Base-by-base conservation (phyloP, 108 stramenopile genomes). In the Mediolabrus comicus region DNA sequence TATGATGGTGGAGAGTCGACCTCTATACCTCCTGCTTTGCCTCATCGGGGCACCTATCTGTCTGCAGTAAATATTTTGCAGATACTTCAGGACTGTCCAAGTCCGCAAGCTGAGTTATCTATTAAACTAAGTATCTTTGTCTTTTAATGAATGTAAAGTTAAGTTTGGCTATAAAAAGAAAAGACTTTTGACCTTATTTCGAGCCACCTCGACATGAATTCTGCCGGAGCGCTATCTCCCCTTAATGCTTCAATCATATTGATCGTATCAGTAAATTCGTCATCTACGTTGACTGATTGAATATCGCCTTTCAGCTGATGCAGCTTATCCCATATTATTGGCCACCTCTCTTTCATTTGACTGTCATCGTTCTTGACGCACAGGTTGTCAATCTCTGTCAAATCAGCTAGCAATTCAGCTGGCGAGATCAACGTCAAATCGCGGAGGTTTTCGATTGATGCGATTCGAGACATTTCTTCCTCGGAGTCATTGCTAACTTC, bases 261-360 rank as follows among this genome's bases (percentile, higher is more conserved):
- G 29, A 72, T 61, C n/a, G 79, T 53, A 13, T 30, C 60, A 11
- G 62, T 34, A 58, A 61, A 75, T 31, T 54, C 67, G 14, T 57
- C 79, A 13, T 71, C 74, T 13, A 71, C 51, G 39, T 73, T 75
- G 16, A 75, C 69, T 26, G 79, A 57, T 66, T 76, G 64, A 13
- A 80, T 63, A 71, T 80, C 79, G 4, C 79, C 79, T 41, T 76
- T 80, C 36, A 80, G 46, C 52, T 71, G 69, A 53, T 76, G 74
- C 14, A 80, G 70, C 38, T 74, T 73, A n/a, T 80, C 74, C 74
- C 79, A 75, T 34, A 75, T 46, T 33, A 66, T 1, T 17, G 65
- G 58, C 65, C 65, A 66, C 33, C 19, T 29, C 11, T 66, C 65
- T 6, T 24, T 33, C 34, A 33, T 30, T 1, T 30, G 16, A 14